Conservation (phyloP, 306 rosid species). For the Vigna trinervia region DNA sequence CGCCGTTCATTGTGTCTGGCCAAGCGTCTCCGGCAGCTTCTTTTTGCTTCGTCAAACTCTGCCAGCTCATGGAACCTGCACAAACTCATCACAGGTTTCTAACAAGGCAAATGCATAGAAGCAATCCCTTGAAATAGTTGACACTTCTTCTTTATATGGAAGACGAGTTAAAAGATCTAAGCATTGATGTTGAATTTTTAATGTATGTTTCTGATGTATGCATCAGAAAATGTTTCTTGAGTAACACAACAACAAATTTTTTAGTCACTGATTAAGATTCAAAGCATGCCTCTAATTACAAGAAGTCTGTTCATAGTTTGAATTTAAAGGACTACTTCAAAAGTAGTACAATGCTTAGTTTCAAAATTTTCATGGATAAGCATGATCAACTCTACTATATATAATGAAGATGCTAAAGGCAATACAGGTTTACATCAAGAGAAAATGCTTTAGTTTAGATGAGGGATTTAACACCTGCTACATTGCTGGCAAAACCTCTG, state of each 20-base stretch:
- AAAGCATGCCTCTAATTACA: not conserved
- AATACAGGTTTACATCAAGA: slow-evolving; percentile 10
- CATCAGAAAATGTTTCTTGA: not conserved
- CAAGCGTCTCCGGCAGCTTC: slow-evolving; percentile 89
- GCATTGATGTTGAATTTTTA: not conserved
- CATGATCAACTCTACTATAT: slow-evolving; percentile 17
- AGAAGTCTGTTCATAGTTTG: not conserved
- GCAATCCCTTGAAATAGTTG: not conserved
- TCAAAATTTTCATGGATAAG: not conserved
- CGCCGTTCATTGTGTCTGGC: slow-evolving; percentile 90
- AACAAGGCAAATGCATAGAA: slow-evolving; percentile 12
- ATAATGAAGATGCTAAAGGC: slow-evolving; percentile 24
- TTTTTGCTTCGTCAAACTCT: slow-evolving; percentile 88
- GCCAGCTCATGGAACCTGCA: slow-evolving; percentile 85
- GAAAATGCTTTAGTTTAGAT: slow-evolving; percentile 29
- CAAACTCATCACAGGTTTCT: slow-evolving; percentile 32
- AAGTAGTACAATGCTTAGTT: slow-evolving; percentile 22
- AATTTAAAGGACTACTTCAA: not conserved
- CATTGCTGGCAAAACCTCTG: slow-evolving; percentile 99
- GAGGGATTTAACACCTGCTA: slow-evolving; percentile 74
- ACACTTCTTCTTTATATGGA: not conserved
- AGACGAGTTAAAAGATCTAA: slow-evolving; percentile 12
- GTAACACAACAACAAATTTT: slow-evolving; percentile 6
- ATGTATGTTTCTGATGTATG: not conserved
- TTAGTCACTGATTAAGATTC: not conserved